Base-by-base conservation (phyloP, 2,329 filamentous ascomycete species). In the Ascochyta pisi region DNA sequence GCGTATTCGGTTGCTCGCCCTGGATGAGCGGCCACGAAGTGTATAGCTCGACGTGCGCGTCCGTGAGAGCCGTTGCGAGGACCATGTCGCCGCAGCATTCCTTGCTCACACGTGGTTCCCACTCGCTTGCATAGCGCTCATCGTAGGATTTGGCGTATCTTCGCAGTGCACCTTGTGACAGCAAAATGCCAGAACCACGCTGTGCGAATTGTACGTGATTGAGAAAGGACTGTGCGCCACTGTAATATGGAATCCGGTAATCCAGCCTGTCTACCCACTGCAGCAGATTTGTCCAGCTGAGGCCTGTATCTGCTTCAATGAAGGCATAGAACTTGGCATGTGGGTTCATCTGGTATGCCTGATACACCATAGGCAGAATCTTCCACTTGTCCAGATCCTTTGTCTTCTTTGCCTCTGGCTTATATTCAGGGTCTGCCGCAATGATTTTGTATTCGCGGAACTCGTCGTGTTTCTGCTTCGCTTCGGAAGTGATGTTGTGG, bases 311-410 rank as follows among this genome's bases (percentile, higher is more conserved):
- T 7, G 70, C 63, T 23, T 75, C 72, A 37, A 76, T 70, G 64
- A 76, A 74, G 39, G 73, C 49, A 54, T 69, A 71, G 53, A 73
- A 76, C 7, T 54, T 62, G 22, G 61, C 60, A 10, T 59, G 38
- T 8, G 73, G 71, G 2, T 63, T 65, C 57, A 76, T 60, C 22
- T 68, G 66, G 38, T 79, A 75, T 0, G 82, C 77, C 62, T 81
- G 78, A 62, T 83, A 80, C 2, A 82, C 79, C 75, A 84, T 80
- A 6, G 83, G 83, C 19, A 85, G 70, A 59, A 83, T 82, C 66
- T 85, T 85, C 83, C 83, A 85, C 61, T 85, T 85, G 60, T 85
- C 83, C 34, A 85, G 78, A 77, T 51, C 78, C 77, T 9, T 80
- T 71, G 57, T 80, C 81, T 66, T 83, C 13, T 73, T 75, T 10